Conservation (phyloP, 768 basidiomycete genomes). For the Leccinum subgranulosum region DNA sequence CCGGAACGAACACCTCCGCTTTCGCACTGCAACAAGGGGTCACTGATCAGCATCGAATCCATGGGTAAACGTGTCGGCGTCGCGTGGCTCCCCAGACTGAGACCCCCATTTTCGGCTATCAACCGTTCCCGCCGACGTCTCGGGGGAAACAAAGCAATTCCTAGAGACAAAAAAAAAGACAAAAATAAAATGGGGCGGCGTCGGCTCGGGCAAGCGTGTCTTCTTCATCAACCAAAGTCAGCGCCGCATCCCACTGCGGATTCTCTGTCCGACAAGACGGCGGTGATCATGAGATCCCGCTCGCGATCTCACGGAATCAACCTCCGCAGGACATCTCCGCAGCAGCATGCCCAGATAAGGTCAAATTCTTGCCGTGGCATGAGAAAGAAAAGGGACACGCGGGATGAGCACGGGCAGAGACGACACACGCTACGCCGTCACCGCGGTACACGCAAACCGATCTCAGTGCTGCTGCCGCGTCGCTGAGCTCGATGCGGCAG, state of each 20-base stretch:
- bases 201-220: neutral
- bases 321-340: constrained; percentile 9
- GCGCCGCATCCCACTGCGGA: neutral
- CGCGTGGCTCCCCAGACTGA: constrained; percentile 18
- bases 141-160: neutral
- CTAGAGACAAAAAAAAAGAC: neutral
- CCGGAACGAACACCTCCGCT: constrained; percentile 86
- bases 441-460: constrained; percentile 14
- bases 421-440: constrained; percentile 1
- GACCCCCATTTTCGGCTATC: constrained; percentile 18
- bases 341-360: constrained; percentile 7
- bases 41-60: constrained; percentile 13
- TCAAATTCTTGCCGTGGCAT: neutral
- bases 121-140: neutral
- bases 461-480: neutral
- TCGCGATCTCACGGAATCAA: constrained; percentile 11
- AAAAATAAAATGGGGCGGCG: neutral
- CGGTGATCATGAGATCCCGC: constrained; percentile 11
- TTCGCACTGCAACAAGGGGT: constrained; percentile 44
- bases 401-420: neutral
- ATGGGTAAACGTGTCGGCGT: constrained; percentile 6
- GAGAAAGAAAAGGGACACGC: constrained; percentile 2
- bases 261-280: neutral
- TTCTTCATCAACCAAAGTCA: constrained; percentile 5
- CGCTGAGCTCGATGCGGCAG: neutral